Evolutionary conservation across 495 filamentous ascomycete genomes (phyloP).

Genomic region (Hyphodiscus hymeniophilus): DNA sequence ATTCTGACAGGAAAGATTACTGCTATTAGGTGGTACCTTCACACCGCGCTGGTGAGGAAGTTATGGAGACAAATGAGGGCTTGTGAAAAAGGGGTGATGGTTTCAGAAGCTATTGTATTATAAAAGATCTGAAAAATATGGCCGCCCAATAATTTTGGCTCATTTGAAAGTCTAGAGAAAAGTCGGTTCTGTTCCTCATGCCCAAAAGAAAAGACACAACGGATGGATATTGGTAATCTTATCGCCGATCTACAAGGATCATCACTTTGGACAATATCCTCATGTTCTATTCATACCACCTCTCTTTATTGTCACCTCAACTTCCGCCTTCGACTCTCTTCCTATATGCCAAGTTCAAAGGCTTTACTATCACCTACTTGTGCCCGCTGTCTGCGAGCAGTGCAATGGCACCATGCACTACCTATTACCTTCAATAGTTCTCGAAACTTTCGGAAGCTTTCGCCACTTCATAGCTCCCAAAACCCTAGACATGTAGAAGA

Average conservation of each 20-base stretch:
- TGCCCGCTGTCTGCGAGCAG: slow-evolving; percentile 17
- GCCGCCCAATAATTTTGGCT: too few species aligned
- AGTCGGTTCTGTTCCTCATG: too few species aligned
- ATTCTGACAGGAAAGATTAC: slow-evolving; percentile 1
- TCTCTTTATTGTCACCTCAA: not conserved
- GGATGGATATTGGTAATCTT: not conserved
- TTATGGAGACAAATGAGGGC: not conserved
- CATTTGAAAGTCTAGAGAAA: too few species aligned
- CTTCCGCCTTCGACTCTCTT: not conserved
- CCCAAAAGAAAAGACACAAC: too few species aligned
- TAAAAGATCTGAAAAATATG: too few species aligned
- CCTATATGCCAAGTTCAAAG: slow-evolving; percentile 19
- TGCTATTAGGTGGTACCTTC: not conserved
- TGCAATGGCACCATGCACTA: slow-evolving; percentile 4
- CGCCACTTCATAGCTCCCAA: slow-evolving; percentile 12
- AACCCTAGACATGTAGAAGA: slow-evolving; percentile 5
- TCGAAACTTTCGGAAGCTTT: slow-evolving; percentile 8
- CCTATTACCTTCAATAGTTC: not conserved
- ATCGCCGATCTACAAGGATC: slow-evolving; percentile 2
- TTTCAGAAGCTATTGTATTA: too few species aligned
- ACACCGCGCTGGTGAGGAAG: slow-evolving; percentile 4
- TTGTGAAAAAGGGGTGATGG: too few species aligned
- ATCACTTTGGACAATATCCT: not conserved
- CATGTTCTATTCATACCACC: not conserved
- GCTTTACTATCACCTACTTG: slow-evolving; percentile 10